Conservation (phyloP, 495 filamentous ascomycete genomes). For the Aspergillus incahuasiensis region DNA sequence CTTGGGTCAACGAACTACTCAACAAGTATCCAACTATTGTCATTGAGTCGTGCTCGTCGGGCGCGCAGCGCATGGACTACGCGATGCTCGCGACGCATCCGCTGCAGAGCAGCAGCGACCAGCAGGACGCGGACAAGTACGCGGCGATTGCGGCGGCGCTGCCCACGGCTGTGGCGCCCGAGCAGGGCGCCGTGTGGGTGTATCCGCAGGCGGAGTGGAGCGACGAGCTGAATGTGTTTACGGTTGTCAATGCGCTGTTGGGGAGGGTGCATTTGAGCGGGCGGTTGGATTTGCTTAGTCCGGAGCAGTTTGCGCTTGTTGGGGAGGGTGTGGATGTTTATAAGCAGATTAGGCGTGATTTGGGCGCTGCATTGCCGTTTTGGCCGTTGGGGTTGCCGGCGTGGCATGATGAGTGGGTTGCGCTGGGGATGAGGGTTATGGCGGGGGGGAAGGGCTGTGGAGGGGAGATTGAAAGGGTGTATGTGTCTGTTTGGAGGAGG, state of each 20-base stretch:
- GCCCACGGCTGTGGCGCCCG: conserved; percentile 22
- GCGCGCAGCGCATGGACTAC: conserved; percentile 22
- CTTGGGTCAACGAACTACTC: conserved; percentile 14
- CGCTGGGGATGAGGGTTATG: conserved; percentile 9
- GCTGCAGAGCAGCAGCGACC: conserved; percentile 21
- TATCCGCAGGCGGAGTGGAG: conserved; percentile 24
- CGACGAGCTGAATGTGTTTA: conserved; percentile 21
- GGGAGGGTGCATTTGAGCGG: conserved; percentile 25
- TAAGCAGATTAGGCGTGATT: conserved; percentile 9
- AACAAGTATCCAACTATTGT: conserved; percentile 15
- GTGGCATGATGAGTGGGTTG: conserved; percentile 20
- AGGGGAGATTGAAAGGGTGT: conserved; percentile 5
- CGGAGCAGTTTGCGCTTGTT: conserved; percentile 14
- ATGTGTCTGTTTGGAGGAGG: conserved; percentile 20
- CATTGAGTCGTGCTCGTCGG: conserved; percentile 20
- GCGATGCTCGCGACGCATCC: conserved; percentile 17
- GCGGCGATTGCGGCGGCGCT: conserved; percentile 21
- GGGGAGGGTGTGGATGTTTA: conserved; percentile 20
- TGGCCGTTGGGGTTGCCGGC: conserved; percentile 19
- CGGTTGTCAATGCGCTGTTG: conserved; percentile 21
- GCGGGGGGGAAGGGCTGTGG: no score
- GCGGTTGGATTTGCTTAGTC: conserved; percentile 11
- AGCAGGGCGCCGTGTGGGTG: conserved; percentile 23
- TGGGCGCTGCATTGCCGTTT: conserved; percentile 7
- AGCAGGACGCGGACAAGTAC: conserved; percentile 20